Evolutionary conservation across 164 flowering plant genomes (phyloP), one percentile per base, ranked within the genome.

Genomic region (Akebia trifoliata): DNA sequence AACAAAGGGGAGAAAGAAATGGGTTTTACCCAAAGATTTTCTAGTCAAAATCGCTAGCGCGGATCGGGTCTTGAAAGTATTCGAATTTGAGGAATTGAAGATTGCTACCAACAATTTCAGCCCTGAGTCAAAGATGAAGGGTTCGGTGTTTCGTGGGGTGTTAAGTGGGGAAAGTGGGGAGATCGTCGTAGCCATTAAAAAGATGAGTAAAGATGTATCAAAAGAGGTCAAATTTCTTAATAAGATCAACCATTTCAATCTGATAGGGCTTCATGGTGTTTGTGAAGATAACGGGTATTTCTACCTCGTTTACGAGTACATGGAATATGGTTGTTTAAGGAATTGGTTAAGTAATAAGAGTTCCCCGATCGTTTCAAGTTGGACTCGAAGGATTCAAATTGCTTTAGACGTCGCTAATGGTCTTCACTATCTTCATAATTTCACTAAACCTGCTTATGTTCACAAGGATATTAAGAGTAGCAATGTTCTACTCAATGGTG

Each of bases 381-480:
- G 89, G 90, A 56, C 9, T 0, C 54, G 60, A 28, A 74, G 83
- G 58, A 56, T 87, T 53, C 81, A 69, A 66, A 85, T 85, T 50
- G 89, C 87, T 2, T 34, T 78, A 28, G 90, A 85, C 56, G 65
- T 87, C 22, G 92, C 93, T 2, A 71, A 74, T 50, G 95, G 88
- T 12, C 83, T 87, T 35, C 75, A 74, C 49, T 90, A 85, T 60
- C 75, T 85, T 20, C 95, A 90, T 63, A 75, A 57, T 68, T 82
- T 73, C 65, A 72, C 75, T 0, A 61, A 77, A 12, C 85, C 88
- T 34, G 70, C 78, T 0, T 74, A 72, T 56, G 74, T 82, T 21
- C 93, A 85, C 70, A 77, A 68, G 59, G 63, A 78, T 60, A 69
- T 85, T 29, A 77, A 50, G n/a, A 83, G 77, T 53, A 73, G 71